These are phyloP conservation scores for Leonotis leonurus DNA, from an alignment of 257 asterid species.

Conservation along the genomic window DNA sequence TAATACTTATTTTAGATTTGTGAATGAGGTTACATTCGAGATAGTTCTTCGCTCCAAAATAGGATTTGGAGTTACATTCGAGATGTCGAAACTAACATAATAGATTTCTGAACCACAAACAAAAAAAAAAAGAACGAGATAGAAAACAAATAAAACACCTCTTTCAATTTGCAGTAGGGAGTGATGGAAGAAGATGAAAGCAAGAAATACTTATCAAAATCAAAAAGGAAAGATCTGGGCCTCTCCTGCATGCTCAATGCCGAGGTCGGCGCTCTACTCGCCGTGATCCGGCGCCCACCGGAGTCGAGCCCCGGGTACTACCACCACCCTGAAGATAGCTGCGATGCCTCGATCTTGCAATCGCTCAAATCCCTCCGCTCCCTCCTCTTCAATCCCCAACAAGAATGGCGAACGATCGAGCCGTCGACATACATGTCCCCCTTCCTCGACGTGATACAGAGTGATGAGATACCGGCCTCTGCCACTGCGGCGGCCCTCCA, in stretches of 20 bases:
- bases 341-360: conserved; percentile 46
- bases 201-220: conserved; percentile 22
- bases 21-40: no score
- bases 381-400: conserved; percentile 67
- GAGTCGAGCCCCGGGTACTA: conserved; percentile 41
- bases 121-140: background rate
- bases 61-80: no score
- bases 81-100: no score
- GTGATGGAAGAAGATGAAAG: conserved; percentile 42
- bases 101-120: background rate
- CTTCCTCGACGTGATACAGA: conserved; percentile 74
- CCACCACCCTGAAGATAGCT: conserved; percentile 46
- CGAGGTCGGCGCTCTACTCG: conserved; percentile 80
- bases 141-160: no score
- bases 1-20: no score
- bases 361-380: conserved; percentile 64
- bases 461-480: conserved; percentile 70
- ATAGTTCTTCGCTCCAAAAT: no score
- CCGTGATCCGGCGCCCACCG: conserved; percentile 64
- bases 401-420: conserved; percentile 67
- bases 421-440: conserved; percentile 67
- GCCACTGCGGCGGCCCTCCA: conserved; percentile 80
- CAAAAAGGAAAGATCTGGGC: conserved; percentile 61
- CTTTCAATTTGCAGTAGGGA: background rate
- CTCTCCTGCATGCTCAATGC: conserved; percentile 89